A percentile compares a stretch with the other conserved stretches of the same genome.
phyloP scores from a whole-genome alignment of 495 filamentous ascomycete genomes.

The Talaromyces stipitatus region DNA sequence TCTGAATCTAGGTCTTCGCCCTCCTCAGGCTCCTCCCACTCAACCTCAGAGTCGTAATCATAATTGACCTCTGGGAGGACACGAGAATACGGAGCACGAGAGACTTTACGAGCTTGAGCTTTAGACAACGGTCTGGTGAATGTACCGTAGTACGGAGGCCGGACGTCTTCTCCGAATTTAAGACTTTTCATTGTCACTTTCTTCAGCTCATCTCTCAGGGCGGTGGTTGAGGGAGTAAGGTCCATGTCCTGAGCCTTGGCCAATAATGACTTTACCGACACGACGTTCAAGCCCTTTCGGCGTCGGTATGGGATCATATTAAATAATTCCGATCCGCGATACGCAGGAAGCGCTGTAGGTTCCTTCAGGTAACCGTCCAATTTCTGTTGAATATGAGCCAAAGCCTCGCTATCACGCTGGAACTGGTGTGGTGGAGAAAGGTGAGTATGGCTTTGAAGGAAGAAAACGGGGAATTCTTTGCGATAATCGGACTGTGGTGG shows the following conservation, averaged over 20 bases:
- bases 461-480: conserved; percentile 69
- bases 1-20: conserved; percentile 71
- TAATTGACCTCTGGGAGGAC: conserved; percentile 68
- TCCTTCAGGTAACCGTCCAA: conserved; percentile 37
- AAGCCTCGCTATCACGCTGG: conserved; percentile 48
- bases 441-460: conserved; percentile 56
- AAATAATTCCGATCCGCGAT: conserved; percentile 52
- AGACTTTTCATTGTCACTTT: conserved; percentile 67
- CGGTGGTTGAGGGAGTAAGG: conserved; percentile 21
- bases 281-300: conserved; percentile 41
- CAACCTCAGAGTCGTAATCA: conserved; percentile 93
- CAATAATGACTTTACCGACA: conserved; percentile 62
- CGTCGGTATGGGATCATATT: conserved; percentile 46
- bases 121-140: conserved; percentile 51
- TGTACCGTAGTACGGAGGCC: conserved; percentile 86
- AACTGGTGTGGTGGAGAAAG: conserved; percentile 49
- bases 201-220: conserved; percentile 41
- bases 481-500: conserved; percentile 54
- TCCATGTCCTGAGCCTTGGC: conserved; percentile 41
- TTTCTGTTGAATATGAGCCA: conserved; percentile 31
- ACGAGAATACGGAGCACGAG: conserved; percentile 61
- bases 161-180: conserved; percentile 76
- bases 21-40: conserved; percentile 83
- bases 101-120: conserved; percentile 46
- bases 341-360: conserved; percentile 34